phyloP scores from a whole-genome alignment of 768 basidiomycete genomes.

The Lactifluus piperatus region DNA sequence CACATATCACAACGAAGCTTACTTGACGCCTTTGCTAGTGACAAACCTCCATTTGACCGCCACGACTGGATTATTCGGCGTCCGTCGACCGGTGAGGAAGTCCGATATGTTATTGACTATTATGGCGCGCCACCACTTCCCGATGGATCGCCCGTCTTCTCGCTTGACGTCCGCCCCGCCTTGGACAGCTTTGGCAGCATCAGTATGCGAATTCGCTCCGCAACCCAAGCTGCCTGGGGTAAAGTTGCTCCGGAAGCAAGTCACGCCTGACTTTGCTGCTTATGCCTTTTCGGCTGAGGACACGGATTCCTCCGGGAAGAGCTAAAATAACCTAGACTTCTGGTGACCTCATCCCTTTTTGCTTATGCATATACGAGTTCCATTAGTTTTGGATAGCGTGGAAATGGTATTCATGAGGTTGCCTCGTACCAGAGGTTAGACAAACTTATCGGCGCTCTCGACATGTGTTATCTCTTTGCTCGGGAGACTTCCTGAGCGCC shows the following conservation, averaged over 20 bases:
- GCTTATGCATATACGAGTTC: background rate
- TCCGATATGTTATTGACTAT: slow-evolving; percentile 97
- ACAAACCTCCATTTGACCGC: slow-evolving; percentile 85
- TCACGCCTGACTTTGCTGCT: background rate
- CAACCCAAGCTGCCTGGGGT: slow-evolving; percentile 23
- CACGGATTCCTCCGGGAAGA: background rate
- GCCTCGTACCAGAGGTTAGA: background rate
- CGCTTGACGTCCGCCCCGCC: slow-evolving; percentile 91
- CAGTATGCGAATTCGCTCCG: slow-evolving; percentile 39
- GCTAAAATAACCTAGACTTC: background rate
- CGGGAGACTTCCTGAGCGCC: background rate
- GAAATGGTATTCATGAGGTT: background rate
- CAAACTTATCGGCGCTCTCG: background rate
- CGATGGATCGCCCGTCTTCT: slow-evolving; percentile 92
- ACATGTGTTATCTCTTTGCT: background rate
- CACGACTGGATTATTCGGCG: slow-evolving; percentile 96
- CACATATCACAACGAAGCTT: background rate
- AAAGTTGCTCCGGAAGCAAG: background rate
- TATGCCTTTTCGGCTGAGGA: background rate
- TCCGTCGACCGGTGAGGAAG: slow-evolving; percentile 66
- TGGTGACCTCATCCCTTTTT: background rate
- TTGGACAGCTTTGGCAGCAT: slow-evolving; percentile 77
- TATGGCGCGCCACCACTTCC: slow-evolving; percentile 86
- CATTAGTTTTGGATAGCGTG: background rate
- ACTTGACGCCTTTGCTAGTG: slow-evolving; percentile 35